phyloP scores from a whole-genome alignment of 2,329 filamentous ascomycete genomes.

The Aspergillus niger region DNA sequence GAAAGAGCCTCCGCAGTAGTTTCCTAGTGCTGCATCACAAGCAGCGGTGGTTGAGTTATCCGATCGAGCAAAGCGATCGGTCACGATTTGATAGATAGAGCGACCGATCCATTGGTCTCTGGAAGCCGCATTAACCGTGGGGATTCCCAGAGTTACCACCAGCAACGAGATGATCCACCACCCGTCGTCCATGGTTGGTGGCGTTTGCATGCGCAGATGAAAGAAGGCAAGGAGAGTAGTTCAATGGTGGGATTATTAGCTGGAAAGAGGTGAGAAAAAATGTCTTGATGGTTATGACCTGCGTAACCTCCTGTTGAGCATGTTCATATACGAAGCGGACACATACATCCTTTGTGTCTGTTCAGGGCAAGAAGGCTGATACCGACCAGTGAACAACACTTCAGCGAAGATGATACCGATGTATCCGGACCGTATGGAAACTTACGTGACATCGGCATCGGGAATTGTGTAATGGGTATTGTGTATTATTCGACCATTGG shows the following conservation, averaged over 20 bases:
- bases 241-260: background rate
- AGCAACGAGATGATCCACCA: background rate
- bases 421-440: too few species aligned
- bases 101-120: constrained; percentile 38
- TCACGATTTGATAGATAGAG: constrained; percentile 48
- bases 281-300: background rate
- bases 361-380: too few species aligned
- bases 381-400: too few species aligned
- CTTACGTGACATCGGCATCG: too few species aligned
- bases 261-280: background rate
- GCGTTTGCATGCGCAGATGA: constrained; percentile 1
- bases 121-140: constrained; percentile 5
- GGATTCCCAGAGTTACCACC: background rate
- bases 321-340: background rate
- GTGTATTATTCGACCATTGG: too few species aligned
- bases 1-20: constrained; percentile 52
- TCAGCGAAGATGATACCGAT: too few species aligned
- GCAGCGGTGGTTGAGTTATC: constrained; percentile 36
- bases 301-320: background rate
- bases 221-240: background rate
- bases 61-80: constrained; percentile 45
- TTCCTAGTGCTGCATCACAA: constrained; percentile 22
- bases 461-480: too few species aligned
- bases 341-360: background rate
- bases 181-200: background rate